These are phyloP conservation scores for Stenogyne calaminthoides DNA, from an alignment of 305 asterid species.

Conservation along the genomic window DNA sequence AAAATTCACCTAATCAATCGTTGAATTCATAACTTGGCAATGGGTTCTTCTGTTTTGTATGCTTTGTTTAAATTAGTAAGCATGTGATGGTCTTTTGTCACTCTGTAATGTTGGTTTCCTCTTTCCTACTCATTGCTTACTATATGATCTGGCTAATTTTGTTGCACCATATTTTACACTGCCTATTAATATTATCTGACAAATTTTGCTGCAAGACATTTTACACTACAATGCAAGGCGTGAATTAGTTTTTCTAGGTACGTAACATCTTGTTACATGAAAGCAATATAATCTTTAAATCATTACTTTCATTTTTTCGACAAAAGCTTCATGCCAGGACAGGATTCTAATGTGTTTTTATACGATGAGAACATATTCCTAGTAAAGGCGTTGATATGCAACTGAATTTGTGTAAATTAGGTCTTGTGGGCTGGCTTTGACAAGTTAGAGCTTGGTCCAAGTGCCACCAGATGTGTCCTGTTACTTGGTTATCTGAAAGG, in stretches of 20 bases:
- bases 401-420: conserved; percentile 50
- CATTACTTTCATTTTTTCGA: conserved; percentile 15
- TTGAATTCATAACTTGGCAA: not conserved
- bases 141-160: not conserved
- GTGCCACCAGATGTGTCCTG: conserved; percentile 63
- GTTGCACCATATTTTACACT: not conserved
- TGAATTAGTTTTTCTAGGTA: not conserved
- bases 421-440: conserved; percentile 99
- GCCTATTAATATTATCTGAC: conserved; percentile 12
- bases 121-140: not conserved
- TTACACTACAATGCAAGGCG: not conserved
- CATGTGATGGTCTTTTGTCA: not conserved
- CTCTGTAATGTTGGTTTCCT: not conserved
- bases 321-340: conserved; percentile 9
- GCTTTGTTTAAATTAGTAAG: not conserved
- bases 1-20: not conserved
- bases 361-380: conserved; percentile 17
- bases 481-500: conserved; percentile 90
- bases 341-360: conserved; percentile 15
- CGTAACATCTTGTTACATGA: not conserved
- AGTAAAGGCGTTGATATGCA: conserved; percentile 17
- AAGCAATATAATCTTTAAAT: not conserved
- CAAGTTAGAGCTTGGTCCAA: conserved; percentile 61
- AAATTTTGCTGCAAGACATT: conserved; percentile 1
- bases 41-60: not conserved